Evolutionary conservation across 2,329 filamentous ascomycete species (phyloP), one percentile per base, ranked within the genome.

Genomic region (Ascochyta viciae-villosae): DNA sequence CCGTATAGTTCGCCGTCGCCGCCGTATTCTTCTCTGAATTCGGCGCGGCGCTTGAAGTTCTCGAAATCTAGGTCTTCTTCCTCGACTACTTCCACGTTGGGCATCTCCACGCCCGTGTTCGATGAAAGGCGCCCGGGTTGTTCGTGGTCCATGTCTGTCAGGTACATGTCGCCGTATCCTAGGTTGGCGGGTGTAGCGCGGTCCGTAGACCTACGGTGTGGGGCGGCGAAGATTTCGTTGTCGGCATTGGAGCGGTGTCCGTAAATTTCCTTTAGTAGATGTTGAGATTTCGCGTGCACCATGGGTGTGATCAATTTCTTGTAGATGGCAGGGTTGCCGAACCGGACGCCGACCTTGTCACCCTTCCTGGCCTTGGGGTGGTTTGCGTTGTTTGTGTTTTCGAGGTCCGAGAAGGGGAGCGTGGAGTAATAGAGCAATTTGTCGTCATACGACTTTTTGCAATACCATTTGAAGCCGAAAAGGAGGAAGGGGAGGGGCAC

Each of bases 321-420:
- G 80, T 94, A 96, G 15, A 98, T 82, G 2, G 91, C 92, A 0
- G 94, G 95, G 74, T 98, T 92, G 1, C 93, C 93, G 72, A 96
- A 99, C 24, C 89, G 84, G 16, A 87, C 87, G 55, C 84, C 87
- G 54, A 92, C 83, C 69, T 84, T 89, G 75, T 89, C 92, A 67
- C 64, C 77, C 70, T 58, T 71, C 58, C 58, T 78, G 66, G 53
- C 43, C 39, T 65, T 67, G 7, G 57, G 19, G 58, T 58, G 57
- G 46, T 76, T 72, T 4, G 70, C 29, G 42, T 63, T 71, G 65
- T 83, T 81, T 2, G 76, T 73, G 59, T 85, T 83, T 51, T 77
- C 81, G 22, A 87, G 27, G 42, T 79, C 58, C 85, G 85, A 57
- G 50, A 63, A 70, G 2, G 72, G 65, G 15, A 83, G 81, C 7